Evolutionary conservation across 441 rosid species (phyloP), one percentile per base, ranked within the genome.

Genomic region (Metrosideros polymorpha): DNA sequence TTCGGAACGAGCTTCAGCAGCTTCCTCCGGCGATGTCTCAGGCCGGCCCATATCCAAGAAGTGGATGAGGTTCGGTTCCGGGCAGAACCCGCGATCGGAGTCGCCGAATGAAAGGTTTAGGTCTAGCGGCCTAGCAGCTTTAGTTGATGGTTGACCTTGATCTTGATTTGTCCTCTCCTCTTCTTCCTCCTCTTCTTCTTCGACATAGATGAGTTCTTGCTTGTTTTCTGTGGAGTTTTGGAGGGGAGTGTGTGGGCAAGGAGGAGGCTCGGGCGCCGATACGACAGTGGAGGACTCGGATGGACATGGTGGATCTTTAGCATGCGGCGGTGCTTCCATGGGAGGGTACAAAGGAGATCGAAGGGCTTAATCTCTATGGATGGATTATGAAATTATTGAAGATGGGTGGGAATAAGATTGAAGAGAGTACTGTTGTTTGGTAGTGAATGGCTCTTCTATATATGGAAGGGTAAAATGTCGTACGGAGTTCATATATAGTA

Each of bases 21-120:
- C 19, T 50, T 32, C 84, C 57, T 51, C 84, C 19, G 84, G 57
- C 45, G 84, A 83, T 32, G 61, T 57, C 54, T 76, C 82, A 5
- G 71, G 52, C 47, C 57, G 53, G 45, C 51, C 61, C 35, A 71
- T 55, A 84, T 85, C 84, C 85, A 94, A 89, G 87, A 86, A 86
- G 88, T 92, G 93, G 42, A 95, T 93, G 87, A 95, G 95, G 85
- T 94, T 94, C 84, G 94, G 96, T 85, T 95, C 98, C 89, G 87
- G 93, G 89, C 83, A 89, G 86, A 92, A 84, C 85, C 91, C 88
- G 77, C 85, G 90, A 56, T 86, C 84, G 51, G 83, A 86, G 87
- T 88, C 91, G 54, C 86, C 88, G 76, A 56, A 86, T 84, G 88
- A 86, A 61, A 92, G 89, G 83, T 82, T 88, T 79, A 92, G 92